These are phyloP conservation scores for Zygosaccharomyces rouxii DNA, from an alignment of 805 yeast species.

Conservation along the genomic window DNA sequence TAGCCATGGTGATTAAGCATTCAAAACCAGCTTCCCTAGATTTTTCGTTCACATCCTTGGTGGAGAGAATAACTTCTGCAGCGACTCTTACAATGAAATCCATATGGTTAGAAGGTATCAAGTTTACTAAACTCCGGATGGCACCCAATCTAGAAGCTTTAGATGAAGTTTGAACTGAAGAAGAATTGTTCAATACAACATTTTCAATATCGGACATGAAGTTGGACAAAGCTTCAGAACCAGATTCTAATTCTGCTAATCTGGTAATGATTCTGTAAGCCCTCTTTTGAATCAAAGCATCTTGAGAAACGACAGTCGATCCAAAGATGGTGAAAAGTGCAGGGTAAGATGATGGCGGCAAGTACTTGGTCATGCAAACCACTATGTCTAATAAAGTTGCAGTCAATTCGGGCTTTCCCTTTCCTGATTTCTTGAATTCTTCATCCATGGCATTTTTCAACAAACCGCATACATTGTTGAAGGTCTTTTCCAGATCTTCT, in stretches of 20 bases:
- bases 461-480: conserved; percentile 78
- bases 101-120: conserved; percentile 61
- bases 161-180: conserved; percentile 62
- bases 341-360: conserved; percentile 64
- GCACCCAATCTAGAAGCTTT: conserved; percentile 76
- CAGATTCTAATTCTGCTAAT: conserved; percentile 64
- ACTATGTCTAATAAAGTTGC: conserved; percentile 89
- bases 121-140: conserved; percentile 52
- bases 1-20: conserved; percentile 74
- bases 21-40: conserved; percentile 78
- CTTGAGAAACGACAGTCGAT: conserved; percentile 53
- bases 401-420: conserved; percentile 44
- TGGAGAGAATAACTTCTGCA: conserved; percentile 84
- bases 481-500: conserved; percentile 66
- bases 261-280: conserved; percentile 74
- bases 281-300: conserved; percentile 79
- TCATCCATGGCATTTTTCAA: conserved; percentile 71
- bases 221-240: conserved; percentile 48
- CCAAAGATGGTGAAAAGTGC: conserved; percentile 78
- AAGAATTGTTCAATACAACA: conserved; percentile 54
- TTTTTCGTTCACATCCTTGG: conserved; percentile 91
- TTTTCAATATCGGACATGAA: conserved; percentile 57
- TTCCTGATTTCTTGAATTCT: conserved; percentile 38
- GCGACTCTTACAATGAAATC: conserved; percentile 75
- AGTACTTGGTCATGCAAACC: conserved; percentile 79